Evolutionary conservation across 495 filamentous ascomycete genomes (phyloP).

Genomic region (Xylaria grammica): DNA sequence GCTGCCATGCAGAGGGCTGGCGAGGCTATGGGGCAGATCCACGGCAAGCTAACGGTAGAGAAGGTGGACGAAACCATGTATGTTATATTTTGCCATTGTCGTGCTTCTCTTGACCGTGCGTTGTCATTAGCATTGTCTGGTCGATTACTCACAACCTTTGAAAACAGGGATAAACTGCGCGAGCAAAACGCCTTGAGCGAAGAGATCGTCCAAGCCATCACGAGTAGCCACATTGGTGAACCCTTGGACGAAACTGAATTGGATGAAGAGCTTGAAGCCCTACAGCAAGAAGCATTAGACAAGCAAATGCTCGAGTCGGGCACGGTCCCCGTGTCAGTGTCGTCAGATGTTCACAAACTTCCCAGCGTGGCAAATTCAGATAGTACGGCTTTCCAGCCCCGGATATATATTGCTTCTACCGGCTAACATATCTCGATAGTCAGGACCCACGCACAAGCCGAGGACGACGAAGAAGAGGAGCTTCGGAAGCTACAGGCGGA

Average conservation of each 20-base stretch:
- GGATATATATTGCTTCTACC: background rate
- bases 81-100: constrained; percentile 38
- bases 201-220: constrained; percentile 88
- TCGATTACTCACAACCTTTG: constrained; percentile 31
- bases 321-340: constrained; percentile 67
- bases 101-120: background rate
- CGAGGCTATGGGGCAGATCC: constrained; percentile 88
- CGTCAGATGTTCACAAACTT: constrained; percentile 71
- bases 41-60: constrained; percentile 85
- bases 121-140: background rate
- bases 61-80: constrained; percentile 97
- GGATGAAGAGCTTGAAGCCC: constrained; percentile 73
- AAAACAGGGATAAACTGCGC: constrained; percentile 83
- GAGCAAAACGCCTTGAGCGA: constrained; percentile 92
- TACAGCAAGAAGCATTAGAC: constrained; percentile 88
- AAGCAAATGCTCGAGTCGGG: constrained; percentile 92
- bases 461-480: constrained; percentile 96
- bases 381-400: constrained; percentile 61
- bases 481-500: constrained; percentile 91
- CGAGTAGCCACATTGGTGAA: constrained; percentile 68
- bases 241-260: constrained; percentile 86
- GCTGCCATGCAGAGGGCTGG: constrained; percentile 90
- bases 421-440: constrained; percentile 48
- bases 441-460: constrained; percentile 62
- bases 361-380: constrained; percentile 74